Conservation (phyloP, 2,329 filamentous ascomycete species). For the Alternaria triticimaculans region DNA sequence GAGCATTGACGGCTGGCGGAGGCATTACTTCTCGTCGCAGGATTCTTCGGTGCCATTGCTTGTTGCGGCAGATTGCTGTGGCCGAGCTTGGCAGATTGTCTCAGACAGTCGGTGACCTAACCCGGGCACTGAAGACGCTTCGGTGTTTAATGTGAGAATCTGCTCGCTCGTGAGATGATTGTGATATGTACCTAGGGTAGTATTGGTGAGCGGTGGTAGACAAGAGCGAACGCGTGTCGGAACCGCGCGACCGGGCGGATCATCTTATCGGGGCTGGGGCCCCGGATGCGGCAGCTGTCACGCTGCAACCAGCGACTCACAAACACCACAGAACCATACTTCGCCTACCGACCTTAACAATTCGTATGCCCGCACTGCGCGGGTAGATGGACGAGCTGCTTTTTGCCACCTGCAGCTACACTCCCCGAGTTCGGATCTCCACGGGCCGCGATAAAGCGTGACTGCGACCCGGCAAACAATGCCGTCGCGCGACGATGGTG, state of each 20-base stretch:
- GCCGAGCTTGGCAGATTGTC: background rate
- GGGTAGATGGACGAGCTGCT: background rate
- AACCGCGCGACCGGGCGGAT: background rate
- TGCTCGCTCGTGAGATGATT: background rate
- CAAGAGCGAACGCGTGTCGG: background rate
- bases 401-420: background rate
- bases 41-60: background rate
- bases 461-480: background rate
- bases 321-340: background rate
- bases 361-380: background rate
- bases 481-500: background rate
- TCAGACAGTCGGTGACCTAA: background rate
- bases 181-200: background rate
- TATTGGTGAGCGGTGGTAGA: background rate
- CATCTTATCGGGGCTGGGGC: background rate
- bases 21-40: background rate
- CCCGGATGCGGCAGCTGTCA: conserved; percentile 5
- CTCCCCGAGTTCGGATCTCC: conserved; percentile 3
- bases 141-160: background rate
- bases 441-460: conserved; percentile 2
- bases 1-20: background rate
- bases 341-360: background rate
- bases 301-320: background rate
- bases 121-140: background rate
- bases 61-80: background rate